Evolutionary conservation across 1,284 basidiomycete genomes (phyloP), one percentile per base, ranked within the genome.

Genomic region (Sporisorium graminicola): DNA sequence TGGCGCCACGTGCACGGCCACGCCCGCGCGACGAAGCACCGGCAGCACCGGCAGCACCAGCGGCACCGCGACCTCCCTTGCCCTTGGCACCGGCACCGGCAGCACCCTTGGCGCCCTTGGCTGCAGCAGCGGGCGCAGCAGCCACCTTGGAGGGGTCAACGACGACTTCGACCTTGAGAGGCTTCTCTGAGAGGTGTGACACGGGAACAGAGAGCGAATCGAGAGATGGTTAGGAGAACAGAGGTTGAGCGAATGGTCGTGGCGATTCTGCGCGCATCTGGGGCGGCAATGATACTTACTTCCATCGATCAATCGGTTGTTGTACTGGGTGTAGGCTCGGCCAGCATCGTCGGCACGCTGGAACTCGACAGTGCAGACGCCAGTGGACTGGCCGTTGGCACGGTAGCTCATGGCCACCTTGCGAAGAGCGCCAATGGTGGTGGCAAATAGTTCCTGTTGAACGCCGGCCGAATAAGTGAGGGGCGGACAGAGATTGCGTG

Each of bases 281-380:
- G 8, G n/a, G 27, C 3, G n/a, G 12, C 9, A 35, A 6, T 24
- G 33, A 33, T 69, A 74, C 73, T 75, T 93, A 98, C 95, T 97
- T 89, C 95, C 94, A 91, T 99, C 96, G 90, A 99, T 96, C 88
- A 99, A 92, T 86, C 96, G 92, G 88, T 95, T 94, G 90, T 99
- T 94, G 90, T 98, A 99, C 81, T 94, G 90, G 78, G 92, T 89
- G 88, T 92, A 96, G 6, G 96, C 96, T 89, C 93, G 94, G 86
- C 91, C 91, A 66, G 92, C 96, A 83, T 97, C 94, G 63, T 94
- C 94, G 81, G 91, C 91, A 81, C 91, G 91, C 84, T 90, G 89
- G 89, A 98, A 98, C 77, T 91, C 89, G 74, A 99, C 92, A 13
- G 92, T 91, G 47, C 95, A 95, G 69, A 92, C 89, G 69, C 96